Conservation (phyloP, 2,329 filamentous ascomycete species). For the Phaeosphaeria sp. region DNA sequence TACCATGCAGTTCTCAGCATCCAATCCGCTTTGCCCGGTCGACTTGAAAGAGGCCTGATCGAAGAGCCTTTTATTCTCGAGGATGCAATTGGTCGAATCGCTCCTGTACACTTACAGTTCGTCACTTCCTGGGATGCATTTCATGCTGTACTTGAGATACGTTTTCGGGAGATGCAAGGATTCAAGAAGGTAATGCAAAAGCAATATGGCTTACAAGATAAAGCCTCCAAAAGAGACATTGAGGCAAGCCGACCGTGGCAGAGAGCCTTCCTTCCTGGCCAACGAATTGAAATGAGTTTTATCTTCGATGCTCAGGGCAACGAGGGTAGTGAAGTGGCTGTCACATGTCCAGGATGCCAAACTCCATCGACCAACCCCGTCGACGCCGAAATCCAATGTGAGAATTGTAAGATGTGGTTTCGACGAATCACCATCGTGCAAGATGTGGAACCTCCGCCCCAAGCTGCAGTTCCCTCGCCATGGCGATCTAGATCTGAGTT, state of each 20-base stretch:
- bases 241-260: slow-evolving; percentile 4
- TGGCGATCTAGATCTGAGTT: slow-evolving; percentile 8
- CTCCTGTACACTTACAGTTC: slow-evolving; percentile 21
- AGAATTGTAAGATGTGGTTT: slow-evolving; percentile 11
- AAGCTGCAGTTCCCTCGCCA: slow-evolving; percentile 1
- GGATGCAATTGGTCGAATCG: slow-evolving; percentile 20
- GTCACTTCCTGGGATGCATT: slow-evolving; percentile 21
- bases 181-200: slow-evolving; percentile 12
- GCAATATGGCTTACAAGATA: slow-evolving; percentile 18
- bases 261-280: slow-evolving; percentile 17
- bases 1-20: slow-evolving; percentile 9
- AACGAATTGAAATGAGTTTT: slow-evolving; percentile 16
- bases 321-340: neutral
- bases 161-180: slow-evolving; percentile 16
- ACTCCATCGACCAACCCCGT: neutral
- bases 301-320: neutral
- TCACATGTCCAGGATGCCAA: slow-evolving; percentile 13
- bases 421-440: slow-evolving; percentile 8
- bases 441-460: slow-evolving; percentile 7
- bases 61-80: slow-evolving; percentile 23
- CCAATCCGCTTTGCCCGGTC: slow-evolving; percentile 10
- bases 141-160: slow-evolving; percentile 17
- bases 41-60: slow-evolving; percentile 7
- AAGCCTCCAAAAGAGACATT: slow-evolving; percentile 13
- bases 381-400: slow-evolving; percentile 8